A percentile compares a stretch with the other conserved stretches of the same genome.
These are phyloP conservation scores for Senecio squalidus DNA, from an alignment of 140 eudicot genomes.

Conservation along the genomic window DNA sequence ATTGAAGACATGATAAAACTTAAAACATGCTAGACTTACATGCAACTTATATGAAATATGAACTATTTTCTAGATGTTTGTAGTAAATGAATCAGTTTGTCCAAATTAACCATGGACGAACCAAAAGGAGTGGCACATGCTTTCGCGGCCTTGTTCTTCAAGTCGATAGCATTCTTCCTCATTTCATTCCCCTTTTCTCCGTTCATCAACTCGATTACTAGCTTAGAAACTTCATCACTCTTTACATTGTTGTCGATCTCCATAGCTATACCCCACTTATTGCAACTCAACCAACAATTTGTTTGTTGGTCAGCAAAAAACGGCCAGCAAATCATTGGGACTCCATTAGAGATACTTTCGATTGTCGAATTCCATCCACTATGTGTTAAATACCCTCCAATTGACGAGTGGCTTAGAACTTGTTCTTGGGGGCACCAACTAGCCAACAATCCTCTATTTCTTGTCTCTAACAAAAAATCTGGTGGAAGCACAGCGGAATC, in stretches of 20 bases:
- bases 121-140: conserved; percentile 29
- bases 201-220: conserved; percentile 38
- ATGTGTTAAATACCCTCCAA: conserved; percentile 50
- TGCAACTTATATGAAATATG: neutral
- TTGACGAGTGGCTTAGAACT: conserved; percentile 36
- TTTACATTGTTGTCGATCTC: conserved; percentile 43
- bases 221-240: conserved; percentile 32
- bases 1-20: neutral
- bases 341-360: conserved; percentile 47
- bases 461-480: conserved; percentile 35
- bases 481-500: conserved; percentile 28
- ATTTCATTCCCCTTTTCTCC: conserved; percentile 42
- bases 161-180: conserved; percentile 36
- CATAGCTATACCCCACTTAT: conserved; percentile 37
- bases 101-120: conserved; percentile 27
- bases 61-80: conserved; percentile 5
- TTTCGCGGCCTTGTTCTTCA: conserved; percentile 33
- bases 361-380: conserved; percentile 57
- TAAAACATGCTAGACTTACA: neutral
- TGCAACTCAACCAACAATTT: conserved; percentile 41
- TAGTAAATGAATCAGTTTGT: conserved; percentile 24
- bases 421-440: conserved; percentile 55
- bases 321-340: conserved; percentile 64
- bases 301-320: conserved; percentile 55
- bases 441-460: conserved; percentile 39